Base-by-base conservation (phyloP, 2,329 filamentous ascomycete genomes). In the Epichloe baconii region DNA sequence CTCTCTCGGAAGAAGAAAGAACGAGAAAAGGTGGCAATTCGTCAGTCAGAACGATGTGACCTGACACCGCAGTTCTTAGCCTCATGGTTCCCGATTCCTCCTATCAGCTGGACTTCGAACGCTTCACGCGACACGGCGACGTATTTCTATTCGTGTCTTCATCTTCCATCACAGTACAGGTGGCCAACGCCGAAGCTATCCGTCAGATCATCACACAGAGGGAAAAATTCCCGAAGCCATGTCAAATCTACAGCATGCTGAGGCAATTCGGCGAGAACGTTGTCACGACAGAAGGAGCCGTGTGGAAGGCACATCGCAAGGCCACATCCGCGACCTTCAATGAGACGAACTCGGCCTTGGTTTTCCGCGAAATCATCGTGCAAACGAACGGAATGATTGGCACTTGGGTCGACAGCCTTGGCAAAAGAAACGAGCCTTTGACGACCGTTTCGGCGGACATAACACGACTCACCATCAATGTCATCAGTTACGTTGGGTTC, bases 221-320 rank as follows among this genome's bases (percentile, higher is more conserved):
- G 43, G 84, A 85, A 46, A 77, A 82, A 54, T 90, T 90, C 60
- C 83, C 82, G 44, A 70, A 71, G 56, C 64, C 61, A 55, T 55
- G 61, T 7, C 62, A 65, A 31, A 59, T 59, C 19, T 71, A 71
- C 57, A 60, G 56, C 51, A 63, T 68, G 43, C 55, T 72, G 48
- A 56, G 60, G 14, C 59, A 64, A 50, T 90, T 84, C 62, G 86
- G 86, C 37, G 74, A 79, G 51, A 91, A 87, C 61, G 75, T 90
- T 2, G 67, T 90, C 21, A 80, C 79, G 0, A 80, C 82, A 2
- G 86, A 90, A 64, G 85, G 85, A 1, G 62, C 71, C 1, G 66
- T 76, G 31, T 91, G 85, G 86, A 80, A 81, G 35, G 74, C 78
- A 66, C 86, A 91, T 63, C 78, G 86, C 54, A 88, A 85, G 66